These are phyloP conservation scores for Cinnamomum micranthum DNA, from an alignment of 164 flowering plant genomes.

Conservation along the genomic window DNA sequence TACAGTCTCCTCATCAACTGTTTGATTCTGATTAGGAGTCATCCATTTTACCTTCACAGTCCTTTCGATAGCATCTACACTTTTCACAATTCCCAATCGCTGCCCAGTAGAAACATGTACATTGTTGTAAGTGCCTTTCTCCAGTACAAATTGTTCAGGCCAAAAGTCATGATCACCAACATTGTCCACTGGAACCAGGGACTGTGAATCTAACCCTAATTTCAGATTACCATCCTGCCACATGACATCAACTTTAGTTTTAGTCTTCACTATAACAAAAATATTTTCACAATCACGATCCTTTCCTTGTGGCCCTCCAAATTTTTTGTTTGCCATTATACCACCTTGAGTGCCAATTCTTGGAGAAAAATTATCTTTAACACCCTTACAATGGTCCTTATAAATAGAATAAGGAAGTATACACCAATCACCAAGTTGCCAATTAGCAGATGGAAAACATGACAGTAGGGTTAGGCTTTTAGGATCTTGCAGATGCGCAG, in stretches of 20 bases:
- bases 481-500: slow-evolving; percentile 46
- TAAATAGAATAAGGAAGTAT: slow-evolving; percentile 33
- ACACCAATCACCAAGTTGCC: slow-evolving; percentile 97
- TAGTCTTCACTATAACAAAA: slow-evolving; percentile 57
- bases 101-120: slow-evolving; percentile 21
- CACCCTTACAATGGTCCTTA: neutral
- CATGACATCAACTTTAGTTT: slow-evolving; percentile 62
- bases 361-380: slow-evolving; percentile 13
- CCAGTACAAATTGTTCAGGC: slow-evolving; percentile 69
- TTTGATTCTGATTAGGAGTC: slow-evolving; percentile 3
- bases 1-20: slow-evolving; percentile 44
- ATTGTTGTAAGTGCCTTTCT: slow-evolving; percentile 51
- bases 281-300: slow-evolving; percentile 26
- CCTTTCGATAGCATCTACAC: slow-evolving; percentile 68
- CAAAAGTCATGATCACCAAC: slow-evolving; percentile 79
- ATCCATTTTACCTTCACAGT: slow-evolving; percentile 74
- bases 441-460: slow-evolving; percentile 62
- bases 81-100: slow-evolving; percentile 65
- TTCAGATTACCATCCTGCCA: slow-evolving; percentile 89
- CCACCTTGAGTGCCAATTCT: slow-evolving; percentile 14
- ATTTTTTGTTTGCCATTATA: slow-evolving; percentile 6
- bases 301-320: slow-evolving; percentile 20
- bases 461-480: slow-evolving; percentile 55
- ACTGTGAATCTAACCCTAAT: slow-evolving; percentile 49
- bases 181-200: slow-evolving; percentile 40